These are phyloP conservation scores for Tetracladium maxilliforme DNA, from an alignment of 2,329 filamentous ascomycete genomes.

Conservation along the genomic window DNA sequence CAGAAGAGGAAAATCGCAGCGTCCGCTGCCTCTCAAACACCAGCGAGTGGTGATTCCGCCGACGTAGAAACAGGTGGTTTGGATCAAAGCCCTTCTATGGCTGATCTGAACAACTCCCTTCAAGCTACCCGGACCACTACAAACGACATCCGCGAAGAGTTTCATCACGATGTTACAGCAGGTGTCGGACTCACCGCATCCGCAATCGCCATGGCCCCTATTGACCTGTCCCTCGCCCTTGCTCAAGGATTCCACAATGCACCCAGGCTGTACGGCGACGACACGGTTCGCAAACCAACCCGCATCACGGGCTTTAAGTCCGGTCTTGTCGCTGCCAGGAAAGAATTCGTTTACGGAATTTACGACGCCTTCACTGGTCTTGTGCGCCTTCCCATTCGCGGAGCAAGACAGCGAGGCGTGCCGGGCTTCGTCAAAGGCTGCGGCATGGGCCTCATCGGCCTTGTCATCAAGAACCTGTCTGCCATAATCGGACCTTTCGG, in stretches of 20 bases:
- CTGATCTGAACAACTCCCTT: too few species aligned
- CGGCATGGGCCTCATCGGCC: constrained; percentile 47
- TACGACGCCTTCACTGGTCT: constrained; percentile 52
- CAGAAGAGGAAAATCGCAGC: not conserved
- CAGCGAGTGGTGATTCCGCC: too few species aligned
- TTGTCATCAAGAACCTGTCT: constrained; percentile 49
- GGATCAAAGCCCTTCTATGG: too few species aligned
- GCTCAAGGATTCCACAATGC: constrained; percentile 60
- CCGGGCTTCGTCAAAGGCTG: constrained; percentile 35
- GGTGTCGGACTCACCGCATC: constrained; percentile 37
- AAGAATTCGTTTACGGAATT: constrained; percentile 47
- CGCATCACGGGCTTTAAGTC: constrained; percentile 51
- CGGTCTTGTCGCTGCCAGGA: constrained; percentile 43
- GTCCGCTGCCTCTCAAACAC: too few species aligned
- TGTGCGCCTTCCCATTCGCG: constrained; percentile 40
- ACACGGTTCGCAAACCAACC: constrained; percentile 47
- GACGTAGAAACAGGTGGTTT: too few species aligned
- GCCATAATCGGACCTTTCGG: constrained; percentile 45
- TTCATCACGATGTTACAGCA: constrained; percentile 32
- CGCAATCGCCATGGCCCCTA: too few species aligned
- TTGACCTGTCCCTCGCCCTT: constrained; percentile 44
- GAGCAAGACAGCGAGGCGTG: constrained; percentile 37
- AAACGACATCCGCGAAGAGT: constrained; percentile 21
- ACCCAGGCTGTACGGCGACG: constrained; percentile 54
- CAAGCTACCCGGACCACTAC: too few species aligned